phyloP scores from a whole-genome alignment of 768 basidiomycete species.

The Clitopilus passeckerianus region DNA sequence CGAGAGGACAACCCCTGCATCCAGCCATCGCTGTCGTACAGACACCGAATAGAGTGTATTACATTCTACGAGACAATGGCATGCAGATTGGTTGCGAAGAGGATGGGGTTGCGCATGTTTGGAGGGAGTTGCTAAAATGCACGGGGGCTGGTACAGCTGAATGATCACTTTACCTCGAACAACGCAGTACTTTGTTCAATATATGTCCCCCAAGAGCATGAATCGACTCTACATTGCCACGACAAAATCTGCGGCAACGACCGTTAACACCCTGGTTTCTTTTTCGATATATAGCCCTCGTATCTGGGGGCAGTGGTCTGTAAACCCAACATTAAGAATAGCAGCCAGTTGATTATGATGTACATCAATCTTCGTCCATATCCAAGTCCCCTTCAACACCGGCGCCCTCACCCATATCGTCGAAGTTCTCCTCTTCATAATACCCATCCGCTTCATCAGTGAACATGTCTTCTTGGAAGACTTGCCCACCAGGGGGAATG shows the following conservation, averaged over 20 bases:
- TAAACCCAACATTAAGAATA: no score
- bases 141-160: conserved; percentile 7
- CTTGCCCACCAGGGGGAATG: not conserved
- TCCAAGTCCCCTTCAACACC: conserved; percentile 72
- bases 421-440: conserved; percentile 53
- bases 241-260: no score
- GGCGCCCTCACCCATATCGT: conserved; percentile 60
- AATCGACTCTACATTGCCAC: no score
- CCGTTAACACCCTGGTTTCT: no score
- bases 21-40: conserved; percentile 64
- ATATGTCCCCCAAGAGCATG: no score
- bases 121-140: conserved; percentile 58
- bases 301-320: no score
- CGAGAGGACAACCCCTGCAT: conserved; percentile 43
- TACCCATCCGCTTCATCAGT: conserved; percentile 15
- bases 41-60: conserved; percentile 65
- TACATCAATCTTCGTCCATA: conserved; percentile 56
- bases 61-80: conserved; percentile 67
- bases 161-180: not conserved
- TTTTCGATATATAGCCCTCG: no score
- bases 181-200: no score
- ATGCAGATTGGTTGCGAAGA: conserved; percentile 77
- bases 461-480: conserved; percentile 1
- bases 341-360: no score
- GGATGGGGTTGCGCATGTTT: conserved; percentile 58